Percentiles rank a stretch among this genome's conserved stretches.
phyloP scores from a whole-genome alignment of 768 basidiomycete species.

The Pleurotus eryngii region DNA sequence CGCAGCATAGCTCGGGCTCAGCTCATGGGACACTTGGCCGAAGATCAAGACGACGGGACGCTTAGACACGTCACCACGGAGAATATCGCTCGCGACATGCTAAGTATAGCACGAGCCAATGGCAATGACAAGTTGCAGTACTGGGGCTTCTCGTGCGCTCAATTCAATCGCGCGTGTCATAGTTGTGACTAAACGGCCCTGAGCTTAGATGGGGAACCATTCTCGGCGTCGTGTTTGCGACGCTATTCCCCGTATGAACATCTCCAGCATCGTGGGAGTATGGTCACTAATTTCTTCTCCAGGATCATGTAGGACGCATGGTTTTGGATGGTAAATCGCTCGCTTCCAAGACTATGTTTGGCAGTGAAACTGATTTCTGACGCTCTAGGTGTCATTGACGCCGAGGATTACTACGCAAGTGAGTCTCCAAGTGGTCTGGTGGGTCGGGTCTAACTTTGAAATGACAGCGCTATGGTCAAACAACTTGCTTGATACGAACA shows the following conservation, averaged over 20 bases:
- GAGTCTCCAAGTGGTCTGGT: not conserved
- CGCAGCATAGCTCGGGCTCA: conserved; percentile 27
- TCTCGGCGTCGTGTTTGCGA: conserved; percentile 19
- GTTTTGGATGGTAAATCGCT: conserved; percentile 24
- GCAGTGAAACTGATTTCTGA: not conserved
- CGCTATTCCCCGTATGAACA: conserved; percentile 19
- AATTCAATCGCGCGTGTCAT: not conserved
- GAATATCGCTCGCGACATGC: not conserved
- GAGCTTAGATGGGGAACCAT: conserved; percentile 16
- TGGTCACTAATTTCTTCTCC: not conserved
- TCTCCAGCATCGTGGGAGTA: not conserved
- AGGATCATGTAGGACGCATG: conserved; percentile 36
- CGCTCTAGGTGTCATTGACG: conserved; percentile 32
- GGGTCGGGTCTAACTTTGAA: not conserved
- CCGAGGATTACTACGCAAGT: conserved; percentile 37
- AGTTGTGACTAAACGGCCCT: not conserved
- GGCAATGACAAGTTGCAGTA: conserved; percentile 14
- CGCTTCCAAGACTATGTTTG: not conserved
- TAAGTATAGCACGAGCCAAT: not conserved
- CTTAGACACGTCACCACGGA: not conserved
- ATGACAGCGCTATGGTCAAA: conserved; percentile 29
- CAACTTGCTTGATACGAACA: conserved; percentile 34
- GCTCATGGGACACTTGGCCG: conserved; percentile 27
- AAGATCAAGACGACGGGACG: conserved; percentile 12
- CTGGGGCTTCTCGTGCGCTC: conserved; percentile 28